Evolutionary conservation across 495 filamentous ascomycete genomes (phyloP), one percentile per base, ranked within the genome.

Genomic region (Xylaria palmicola): DNA sequence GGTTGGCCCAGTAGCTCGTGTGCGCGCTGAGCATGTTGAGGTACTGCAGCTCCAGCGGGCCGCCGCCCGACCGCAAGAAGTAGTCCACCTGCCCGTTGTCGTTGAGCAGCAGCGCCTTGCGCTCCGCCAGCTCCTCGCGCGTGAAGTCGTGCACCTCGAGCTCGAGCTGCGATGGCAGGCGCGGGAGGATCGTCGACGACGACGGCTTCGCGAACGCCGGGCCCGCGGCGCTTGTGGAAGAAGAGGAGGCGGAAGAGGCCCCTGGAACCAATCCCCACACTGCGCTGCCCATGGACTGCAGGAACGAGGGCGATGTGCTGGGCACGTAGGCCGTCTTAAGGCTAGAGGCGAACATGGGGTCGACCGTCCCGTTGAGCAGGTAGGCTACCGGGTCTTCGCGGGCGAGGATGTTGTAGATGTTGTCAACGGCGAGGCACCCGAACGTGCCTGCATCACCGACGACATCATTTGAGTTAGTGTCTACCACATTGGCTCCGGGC

Each of bases 11-110:
- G 67, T 98, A 98, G 62, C 88, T 91, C 59, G 90, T 92, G 74
- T 98, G 94, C n/a, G 94, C 94, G 57, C 91, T 90, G 60, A 98
- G 74, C 93, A 98, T 98, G 64, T 95, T 97, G 4, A 97, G 72
- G 71, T 98, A 98, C 78, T 97, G 93, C 53, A 97, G 90, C 74
- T 95, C 93, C 27, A 98, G 78, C 4, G 92, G 83, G 0, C 93
- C 91, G 20, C 88, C 85, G 0, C 90, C 89, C 43, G 90, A 90
- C 43, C 84, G 84, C 3, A 98, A 74, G 60, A 85, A 95, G 68
- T 85, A 98, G 71, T 98, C 94, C 36, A 98, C 85, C 74, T 97
- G 94, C 0, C 91, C 92, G 60, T 97, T 97, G 62, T 98, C 94
- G 62, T 98, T 98, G 3, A 98, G 81, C 34, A 96, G 72, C 58